Evolutionary conservation across 352 stramenopile species (phyloP).

Genomic region (Thraustochytrium sp.): DNA sequence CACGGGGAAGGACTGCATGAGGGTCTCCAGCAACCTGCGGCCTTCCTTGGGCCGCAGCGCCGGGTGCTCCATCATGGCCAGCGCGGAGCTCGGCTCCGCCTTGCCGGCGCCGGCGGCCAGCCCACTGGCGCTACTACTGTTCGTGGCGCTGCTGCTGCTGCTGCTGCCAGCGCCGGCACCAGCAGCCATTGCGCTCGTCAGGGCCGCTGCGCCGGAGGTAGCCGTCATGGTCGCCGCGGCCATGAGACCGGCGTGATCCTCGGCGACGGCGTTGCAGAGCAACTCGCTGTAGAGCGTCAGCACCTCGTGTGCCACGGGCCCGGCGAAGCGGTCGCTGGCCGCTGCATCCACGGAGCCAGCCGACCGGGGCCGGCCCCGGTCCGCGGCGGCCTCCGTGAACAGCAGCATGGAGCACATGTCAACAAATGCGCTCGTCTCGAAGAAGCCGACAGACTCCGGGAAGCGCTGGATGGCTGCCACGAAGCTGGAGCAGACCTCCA

Average conservation of each 20-base stretch:
- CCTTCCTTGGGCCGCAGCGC: not conserved
- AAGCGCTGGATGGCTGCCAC: not conserved
- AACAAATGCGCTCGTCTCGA: not conserved
- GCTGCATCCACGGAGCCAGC: not conserved
- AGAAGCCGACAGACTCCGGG: not conserved
- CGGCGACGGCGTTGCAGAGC: not conserved
- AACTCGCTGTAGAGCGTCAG: constrained; percentile 18
- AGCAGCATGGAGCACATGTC: constrained; percentile 9
- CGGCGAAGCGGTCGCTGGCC: not conserved
- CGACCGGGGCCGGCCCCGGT: not conserved
- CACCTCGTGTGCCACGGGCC: not conserved
- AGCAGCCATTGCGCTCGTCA: no score
- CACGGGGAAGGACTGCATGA: constrained; percentile 25
- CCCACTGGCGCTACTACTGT: not conserved
- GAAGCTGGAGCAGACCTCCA: not conserved
- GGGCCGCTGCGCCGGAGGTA: not conserved
- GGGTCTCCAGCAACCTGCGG: not conserved
- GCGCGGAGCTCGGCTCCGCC: not conserved
- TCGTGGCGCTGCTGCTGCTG: not conserved
- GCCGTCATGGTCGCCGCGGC: not conserved
- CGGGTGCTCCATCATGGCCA: not conserved
- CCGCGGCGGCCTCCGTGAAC: not conserved
- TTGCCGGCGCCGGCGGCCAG: not conserved
- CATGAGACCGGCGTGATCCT: not conserved
- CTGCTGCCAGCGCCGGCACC: not conserved